A percentile compares a stretch with the other conserved stretches of the same genome.
These are phyloP conservation scores for Nigrospora osmanthi DNA, from an alignment of 2,329 filamentous ascomycete species.

Conservation along the genomic window DNA sequence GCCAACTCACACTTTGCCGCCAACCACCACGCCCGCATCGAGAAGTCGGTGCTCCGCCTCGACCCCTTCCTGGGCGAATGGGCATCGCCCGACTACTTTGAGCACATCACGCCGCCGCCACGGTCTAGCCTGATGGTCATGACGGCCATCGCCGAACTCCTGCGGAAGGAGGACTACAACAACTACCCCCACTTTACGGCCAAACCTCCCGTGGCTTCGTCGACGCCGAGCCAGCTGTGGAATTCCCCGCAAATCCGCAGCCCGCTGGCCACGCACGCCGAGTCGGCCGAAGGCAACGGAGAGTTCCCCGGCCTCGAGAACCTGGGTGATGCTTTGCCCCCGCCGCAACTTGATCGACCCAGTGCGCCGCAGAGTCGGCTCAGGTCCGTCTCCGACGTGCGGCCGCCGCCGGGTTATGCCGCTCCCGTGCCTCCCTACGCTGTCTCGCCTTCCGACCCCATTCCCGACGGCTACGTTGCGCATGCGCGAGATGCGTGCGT, in stretches of 20 bases:
- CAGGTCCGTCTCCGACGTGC: conserved; percentile 3
- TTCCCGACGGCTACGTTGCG: conserved; percentile 80
- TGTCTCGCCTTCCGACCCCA: conserved; percentile 69
- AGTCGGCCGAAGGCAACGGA: neutral
- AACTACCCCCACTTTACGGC: conserved; percentile 32
- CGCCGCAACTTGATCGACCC: neutral
- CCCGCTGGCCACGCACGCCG: conserved; percentile 10
- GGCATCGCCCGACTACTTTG: conserved; percentile 89
- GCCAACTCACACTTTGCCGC: conserved; percentile 14
- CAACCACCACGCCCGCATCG: conserved; percentile 18
- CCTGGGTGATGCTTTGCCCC: conserved; percentile 1
- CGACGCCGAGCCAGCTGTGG: conserved; percentile 29
- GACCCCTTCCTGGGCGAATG: conserved; percentile 95
- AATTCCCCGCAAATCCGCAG: conserved; percentile 13
- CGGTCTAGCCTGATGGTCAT: conserved; percentile 81
- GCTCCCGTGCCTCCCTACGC: conserved; percentile 78
- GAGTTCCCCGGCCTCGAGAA: neutral
- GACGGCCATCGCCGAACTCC: conserved; percentile 77
- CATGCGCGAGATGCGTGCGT: conserved; percentile 85
- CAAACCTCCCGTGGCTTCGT: conserved; percentile 12
- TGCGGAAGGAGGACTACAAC: conserved; percentile 65
- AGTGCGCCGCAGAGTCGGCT: neutral
- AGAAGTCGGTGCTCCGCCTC: conserved; percentile 63
- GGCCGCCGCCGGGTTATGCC: conserved; percentile 43
- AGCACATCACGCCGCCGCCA: conserved; percentile 83